phyloP scores from a whole-genome alignment of 2,329 filamentous ascomycete species.

The Xylariales sp. region DNA sequence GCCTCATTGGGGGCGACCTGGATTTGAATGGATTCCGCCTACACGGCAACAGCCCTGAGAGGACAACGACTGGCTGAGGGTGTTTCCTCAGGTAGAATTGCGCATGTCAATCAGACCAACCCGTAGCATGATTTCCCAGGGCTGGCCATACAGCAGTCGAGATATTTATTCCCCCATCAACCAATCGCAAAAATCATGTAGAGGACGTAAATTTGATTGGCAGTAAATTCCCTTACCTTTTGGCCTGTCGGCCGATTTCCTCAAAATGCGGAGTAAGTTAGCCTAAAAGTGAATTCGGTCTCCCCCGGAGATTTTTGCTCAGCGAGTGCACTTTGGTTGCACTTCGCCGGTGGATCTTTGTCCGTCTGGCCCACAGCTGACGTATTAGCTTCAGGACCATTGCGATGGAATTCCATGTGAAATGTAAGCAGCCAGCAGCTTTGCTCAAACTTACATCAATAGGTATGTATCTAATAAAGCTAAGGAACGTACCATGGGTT shows the following conservation, averaged over 20 bases:
- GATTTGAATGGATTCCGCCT: slow-evolving; percentile 11
- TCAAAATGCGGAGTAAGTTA: slow-evolving; percentile 18
- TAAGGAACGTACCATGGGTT: no score
- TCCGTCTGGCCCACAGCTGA: no score
- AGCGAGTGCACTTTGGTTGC: no score
- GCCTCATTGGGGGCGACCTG: slow-evolving; percentile 13
- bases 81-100: slow-evolving; percentile 11
- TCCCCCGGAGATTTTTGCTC: no score
- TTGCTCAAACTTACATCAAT: no score
- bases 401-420: no score
- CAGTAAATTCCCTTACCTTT: slow-evolving; percentile 12
- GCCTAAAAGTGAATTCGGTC: no score
- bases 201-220: slow-evolving; percentile 19
- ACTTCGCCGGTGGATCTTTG: slow-evolving; percentile 2
- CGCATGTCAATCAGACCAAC: slow-evolving; percentile 7
- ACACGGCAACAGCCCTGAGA: slow-evolving; percentile 8
- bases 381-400: no score
- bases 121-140: slow-evolving; percentile 6
- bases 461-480: no score
- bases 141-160: slow-evolving; percentile 8
- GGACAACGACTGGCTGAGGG: slow-evolving; percentile 14
- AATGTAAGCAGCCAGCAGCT: no score
- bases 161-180: slow-evolving; percentile 6
- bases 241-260: slow-evolving; percentile 11
- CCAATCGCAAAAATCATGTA: slow-evolving; percentile 20